A percentile compares a stretch with the other conserved stretches of the same genome.
Evolutionary conservation across 2,329 filamentous ascomycete genomes (phyloP).

Genomic region (Chrysosporium keratinophilum): DNA sequence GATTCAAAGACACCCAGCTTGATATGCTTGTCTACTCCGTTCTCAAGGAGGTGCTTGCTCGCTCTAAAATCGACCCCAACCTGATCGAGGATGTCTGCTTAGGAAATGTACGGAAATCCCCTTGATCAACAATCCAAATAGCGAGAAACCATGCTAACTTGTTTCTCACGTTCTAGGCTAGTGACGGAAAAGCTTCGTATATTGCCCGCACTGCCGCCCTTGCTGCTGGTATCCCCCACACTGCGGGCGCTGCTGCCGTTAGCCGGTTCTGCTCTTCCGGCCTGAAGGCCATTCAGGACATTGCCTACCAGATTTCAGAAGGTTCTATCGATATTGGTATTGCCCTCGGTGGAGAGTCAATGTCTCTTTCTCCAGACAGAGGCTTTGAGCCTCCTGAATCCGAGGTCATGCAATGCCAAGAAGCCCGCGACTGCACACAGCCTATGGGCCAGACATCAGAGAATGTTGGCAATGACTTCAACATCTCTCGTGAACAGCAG

Average conservation of each 20-base stretch:
- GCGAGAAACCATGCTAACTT: background rate
- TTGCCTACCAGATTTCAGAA: slow-evolving; percentile 71
- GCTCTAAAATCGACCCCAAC: slow-evolving; percentile 65
- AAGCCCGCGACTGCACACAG: slow-evolving; percentile 76
- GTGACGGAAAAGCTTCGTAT: slow-evolving; percentile 58
- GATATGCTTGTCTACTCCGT: slow-evolving; percentile 79
- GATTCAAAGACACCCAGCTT: slow-evolving; percentile 85
- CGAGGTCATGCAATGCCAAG: slow-evolving; percentile 62
- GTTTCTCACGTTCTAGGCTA: slow-evolving; percentile 1
- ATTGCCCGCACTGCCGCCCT: slow-evolving; percentile 80
- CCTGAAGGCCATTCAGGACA: slow-evolving; percentile 88
- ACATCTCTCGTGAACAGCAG: slow-evolving; percentile 67
- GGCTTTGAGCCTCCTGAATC: slow-evolving; percentile 57
- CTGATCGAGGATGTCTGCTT: slow-evolving; percentile 83
- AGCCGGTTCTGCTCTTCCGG: slow-evolving; percentile 98
- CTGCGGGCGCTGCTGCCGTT: slow-evolving; percentile 65
- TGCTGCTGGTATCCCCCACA: slow-evolving; percentile 88
- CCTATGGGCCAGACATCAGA: slow-evolving; percentile 98
- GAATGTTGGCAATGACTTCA: slow-evolving; percentile 87
- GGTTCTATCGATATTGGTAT: slow-evolving; percentile 81
- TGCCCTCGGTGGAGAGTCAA: slow-evolving; percentile 78
- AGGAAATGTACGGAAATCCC: slow-evolving; percentile 60
- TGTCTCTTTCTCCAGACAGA: slow-evolving; percentile 63
- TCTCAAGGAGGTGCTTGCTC: slow-evolving; percentile 62
- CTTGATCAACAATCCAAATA: background rate